phyloP scores from a whole-genome alignment of 2,329 filamentous ascomycete genomes.

The Nemania sp. region DNA sequence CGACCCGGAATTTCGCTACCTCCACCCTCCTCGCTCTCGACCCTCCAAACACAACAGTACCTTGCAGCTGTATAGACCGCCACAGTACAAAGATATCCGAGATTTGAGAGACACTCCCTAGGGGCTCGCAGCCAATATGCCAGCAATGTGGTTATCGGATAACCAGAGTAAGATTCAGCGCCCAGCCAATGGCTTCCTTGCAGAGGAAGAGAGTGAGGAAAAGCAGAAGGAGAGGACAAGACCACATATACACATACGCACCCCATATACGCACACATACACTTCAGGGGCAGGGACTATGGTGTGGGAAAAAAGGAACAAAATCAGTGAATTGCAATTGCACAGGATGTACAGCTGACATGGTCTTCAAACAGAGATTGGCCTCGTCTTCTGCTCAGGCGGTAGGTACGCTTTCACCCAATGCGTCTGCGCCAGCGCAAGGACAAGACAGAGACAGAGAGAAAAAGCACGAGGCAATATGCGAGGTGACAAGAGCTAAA shows the following conservation, averaged over 20 bases:
- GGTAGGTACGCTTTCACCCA: conserved; percentile 64
- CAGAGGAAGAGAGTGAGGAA: not conserved
- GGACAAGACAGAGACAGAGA: not conserved
- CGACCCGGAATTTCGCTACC: too few relatives aligned
- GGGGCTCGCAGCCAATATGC: conserved; percentile 57
- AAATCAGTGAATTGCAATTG: not conserved
- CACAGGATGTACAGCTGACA: conserved; percentile 7
- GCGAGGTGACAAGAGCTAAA: conserved; percentile 8
- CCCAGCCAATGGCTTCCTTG: not conserved
- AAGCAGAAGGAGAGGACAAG: not conserved
- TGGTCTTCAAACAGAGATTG: conserved; percentile 69
- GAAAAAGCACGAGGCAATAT: too few relatives aligned
- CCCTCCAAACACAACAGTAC: too few relatives aligned
- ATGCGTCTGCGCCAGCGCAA: conserved; percentile 30
- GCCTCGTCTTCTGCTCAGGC: conserved; percentile 95
- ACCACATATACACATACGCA: not conserved
- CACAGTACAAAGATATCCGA: conserved; percentile 7
- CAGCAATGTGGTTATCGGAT: conserved; percentile 95
- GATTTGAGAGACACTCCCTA: conserved; percentile 30
- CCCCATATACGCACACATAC: too few relatives aligned
- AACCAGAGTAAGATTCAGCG: conserved; percentile 75
- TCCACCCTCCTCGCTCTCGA: too few relatives aligned
- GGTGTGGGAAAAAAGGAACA: too few relatives aligned
- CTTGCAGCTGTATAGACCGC: not conserved
- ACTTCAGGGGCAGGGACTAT: not conserved